These are phyloP conservation scores for Fusarium sp. DNA, from an alignment of 2,329 filamentous ascomycete species.

Conservation along the genomic window DNA sequence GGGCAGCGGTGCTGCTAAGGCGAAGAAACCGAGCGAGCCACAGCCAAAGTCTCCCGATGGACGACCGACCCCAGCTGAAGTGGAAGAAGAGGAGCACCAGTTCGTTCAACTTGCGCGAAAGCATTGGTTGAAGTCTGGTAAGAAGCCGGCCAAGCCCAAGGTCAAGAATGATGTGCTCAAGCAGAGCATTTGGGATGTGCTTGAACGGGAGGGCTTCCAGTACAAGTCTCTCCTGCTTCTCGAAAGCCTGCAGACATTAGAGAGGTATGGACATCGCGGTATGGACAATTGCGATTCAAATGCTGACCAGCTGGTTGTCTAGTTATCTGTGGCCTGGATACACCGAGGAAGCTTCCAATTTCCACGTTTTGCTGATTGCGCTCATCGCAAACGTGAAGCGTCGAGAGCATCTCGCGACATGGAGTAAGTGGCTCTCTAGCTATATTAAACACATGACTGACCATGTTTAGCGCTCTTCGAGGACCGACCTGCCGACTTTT, in stretches of 20 bases:
- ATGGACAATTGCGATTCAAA: constrained; percentile 17
- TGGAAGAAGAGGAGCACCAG: constrained; percentile 77
- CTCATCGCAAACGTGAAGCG: constrained; percentile 90
- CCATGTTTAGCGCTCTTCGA: constrained; percentile 75
- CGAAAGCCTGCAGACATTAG: constrained; percentile 90
- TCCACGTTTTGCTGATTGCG: constrained; percentile 88
- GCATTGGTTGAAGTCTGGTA: constrained; percentile 81
- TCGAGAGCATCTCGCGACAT: constrained; percentile 86
- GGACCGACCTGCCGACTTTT: constrained; percentile 84
- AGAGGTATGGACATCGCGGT: constrained; percentile 67
- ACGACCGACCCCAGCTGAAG: constrained; percentile 70
- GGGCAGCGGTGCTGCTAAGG: constrained; percentile 61
- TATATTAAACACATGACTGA: constrained; percentile 35
- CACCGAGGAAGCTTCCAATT: constrained; percentile 87
- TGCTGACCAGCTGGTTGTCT: constrained; percentile 42
- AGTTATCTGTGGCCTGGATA: constrained; percentile 97
- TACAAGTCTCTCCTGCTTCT: constrained; percentile 83
- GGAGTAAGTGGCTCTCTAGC: constrained; percentile 68
- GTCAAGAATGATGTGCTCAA: constrained; percentile 89
- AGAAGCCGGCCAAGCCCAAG: constrained; percentile 73
- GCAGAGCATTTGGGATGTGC: constrained; percentile 86
- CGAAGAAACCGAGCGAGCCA: constrained; percentile 52
- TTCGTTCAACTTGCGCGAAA: constrained; percentile 84
- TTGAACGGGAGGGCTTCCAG: constrained; percentile 85
- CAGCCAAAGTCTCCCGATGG: constrained; percentile 57